phyloP scores from a whole-genome alignment of 2,329 filamentous ascomycete species.

The Coniosporium tulheliwenetii region DNA sequence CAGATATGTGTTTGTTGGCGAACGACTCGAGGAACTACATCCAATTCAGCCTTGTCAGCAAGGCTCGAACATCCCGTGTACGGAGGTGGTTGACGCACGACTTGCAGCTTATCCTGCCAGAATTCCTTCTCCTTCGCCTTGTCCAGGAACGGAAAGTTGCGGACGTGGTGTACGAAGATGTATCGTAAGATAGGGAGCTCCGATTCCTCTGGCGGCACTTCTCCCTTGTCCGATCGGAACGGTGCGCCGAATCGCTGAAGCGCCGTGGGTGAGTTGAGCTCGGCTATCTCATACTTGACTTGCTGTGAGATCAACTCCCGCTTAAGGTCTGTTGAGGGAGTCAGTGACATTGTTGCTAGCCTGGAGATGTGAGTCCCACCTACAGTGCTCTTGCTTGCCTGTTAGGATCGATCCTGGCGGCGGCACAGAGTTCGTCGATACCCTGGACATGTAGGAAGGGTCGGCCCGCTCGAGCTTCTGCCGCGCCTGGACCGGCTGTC shows the following conservation, averaged over 20 bases:
- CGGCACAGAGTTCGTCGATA: constrained; percentile 28
- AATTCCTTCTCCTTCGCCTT: constrained; percentile 97
- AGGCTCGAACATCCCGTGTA: neutral
- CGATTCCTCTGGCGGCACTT: constrained; percentile 84
- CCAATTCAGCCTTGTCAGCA: too few species aligned
- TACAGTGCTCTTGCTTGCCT: constrained; percentile 96
- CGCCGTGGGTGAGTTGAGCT: constrained; percentile 88
- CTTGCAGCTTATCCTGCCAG: constrained; percentile 96
- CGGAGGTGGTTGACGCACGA: constrained; percentile 40
- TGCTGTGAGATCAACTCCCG: constrained; percentile 85
- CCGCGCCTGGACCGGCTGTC: too few species aligned
- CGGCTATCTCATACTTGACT: constrained; percentile 76
- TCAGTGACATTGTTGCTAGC: constrained; percentile 2
- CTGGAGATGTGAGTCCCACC: constrained; percentile 14
- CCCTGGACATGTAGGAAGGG: constrained; percentile 8
- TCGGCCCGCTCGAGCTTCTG: constrained; percentile 2
- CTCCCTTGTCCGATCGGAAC: constrained; percentile 82
- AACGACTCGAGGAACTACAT: constrained; percentile 86
- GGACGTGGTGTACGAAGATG: constrained; percentile 95
- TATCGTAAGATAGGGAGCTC: constrained; percentile 87
- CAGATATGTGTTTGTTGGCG: constrained; percentile 91
- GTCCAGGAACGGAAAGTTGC: constrained; percentile 94
- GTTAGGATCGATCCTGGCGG: constrained; percentile 54
- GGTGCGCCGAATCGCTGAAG: constrained; percentile 90
- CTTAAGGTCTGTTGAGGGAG: constrained; percentile 57